Percentiles rank a stretch among this genome's conserved stretches.
phyloP scores from a whole-genome alignment of 2,329 filamentous ascomycete species.

The Pestalotiopsis sp. region DNA sequence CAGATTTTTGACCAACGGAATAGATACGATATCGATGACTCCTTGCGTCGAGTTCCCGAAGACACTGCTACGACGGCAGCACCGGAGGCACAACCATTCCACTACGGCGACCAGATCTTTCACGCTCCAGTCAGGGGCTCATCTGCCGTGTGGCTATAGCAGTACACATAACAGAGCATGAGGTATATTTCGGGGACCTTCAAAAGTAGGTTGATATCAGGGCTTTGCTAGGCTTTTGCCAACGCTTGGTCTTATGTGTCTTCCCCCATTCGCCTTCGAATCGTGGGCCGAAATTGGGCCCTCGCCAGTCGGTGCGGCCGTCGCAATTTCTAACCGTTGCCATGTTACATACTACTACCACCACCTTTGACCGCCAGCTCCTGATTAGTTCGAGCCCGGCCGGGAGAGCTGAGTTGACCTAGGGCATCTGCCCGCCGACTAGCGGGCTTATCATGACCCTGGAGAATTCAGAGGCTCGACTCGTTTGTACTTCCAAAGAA shows the following conservation, averaged over 20 bases:
- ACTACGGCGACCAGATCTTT: neutral
- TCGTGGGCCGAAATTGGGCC: neutral
- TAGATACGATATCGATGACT: neutral
- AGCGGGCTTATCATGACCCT: neutral
- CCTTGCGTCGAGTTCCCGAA: neutral
- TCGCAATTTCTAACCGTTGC: neutral
- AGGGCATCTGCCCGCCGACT: neutral
- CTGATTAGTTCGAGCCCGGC: neutral
- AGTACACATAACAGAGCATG: neutral
- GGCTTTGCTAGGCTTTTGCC: neutral
- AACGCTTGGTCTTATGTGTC: neutral
- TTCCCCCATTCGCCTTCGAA: neutral
- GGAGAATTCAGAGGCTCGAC: neutral
- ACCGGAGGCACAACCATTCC: neutral
- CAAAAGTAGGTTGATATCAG: neutral
- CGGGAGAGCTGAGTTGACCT: neutral
- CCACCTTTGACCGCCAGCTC: neutral
- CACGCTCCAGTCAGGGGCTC: neutral
- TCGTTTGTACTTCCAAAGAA: neutral
- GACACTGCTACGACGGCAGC: neutral
- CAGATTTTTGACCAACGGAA: neutral
- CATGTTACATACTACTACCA: neutral
- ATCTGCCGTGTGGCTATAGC: neutral
- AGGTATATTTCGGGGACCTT: constrained; percentile 3
- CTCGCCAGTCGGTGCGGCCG: neutral